Base-by-base conservation (phyloP, 345 rosid genomes). In the Cardamine resedifolia region DNA sequence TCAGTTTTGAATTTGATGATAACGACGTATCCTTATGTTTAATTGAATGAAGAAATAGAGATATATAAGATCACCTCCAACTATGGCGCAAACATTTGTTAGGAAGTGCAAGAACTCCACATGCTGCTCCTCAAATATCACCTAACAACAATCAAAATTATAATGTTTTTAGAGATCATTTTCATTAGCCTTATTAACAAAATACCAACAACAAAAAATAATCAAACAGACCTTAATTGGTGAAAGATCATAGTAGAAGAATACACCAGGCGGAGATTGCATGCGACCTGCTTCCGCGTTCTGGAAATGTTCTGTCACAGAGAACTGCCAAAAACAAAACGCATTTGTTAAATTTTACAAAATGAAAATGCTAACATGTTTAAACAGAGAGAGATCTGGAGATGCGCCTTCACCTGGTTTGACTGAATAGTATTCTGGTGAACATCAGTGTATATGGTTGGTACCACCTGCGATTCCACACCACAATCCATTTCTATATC, bases 191-290 rank as follows among this genome's bases (percentile, higher is more conserved):
- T 48, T 38, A 51, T n/a, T 27, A 48, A 6, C 1, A 66, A n/a
- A n/a, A n/a, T n/a, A n/a, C n/a, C 19, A 50, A 9, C 3, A 58
- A 51, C 59, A 57, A 48, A 31, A 2, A 3, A 2, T n/a, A n/a
- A n/a, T n/a, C 27, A 45, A 53, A 53, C 74, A 68, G 0, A 75
- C 98, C 97, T 93, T 93, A 39, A 93, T 90, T 15, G 98, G 98
- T 49, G 94, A 90, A 26, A 93, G 87, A 66, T 90, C 98, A 72
- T 90, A 90, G 79, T 86, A 82, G 90, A 93, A 87, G 87, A 89
- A 90, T 62, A 93, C 92, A 63, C 96, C 98, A 20, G 94, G 86
- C 28, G 83, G 78, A 4, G 72, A 66, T 50, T 82, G 82, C 38
- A 62, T 65, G 24, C 76, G 81, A 71, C 83, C 83, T 59, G 85